Conservation (phyloP, 352 stramenopile species). For the Globisporangium canariense region DNA sequence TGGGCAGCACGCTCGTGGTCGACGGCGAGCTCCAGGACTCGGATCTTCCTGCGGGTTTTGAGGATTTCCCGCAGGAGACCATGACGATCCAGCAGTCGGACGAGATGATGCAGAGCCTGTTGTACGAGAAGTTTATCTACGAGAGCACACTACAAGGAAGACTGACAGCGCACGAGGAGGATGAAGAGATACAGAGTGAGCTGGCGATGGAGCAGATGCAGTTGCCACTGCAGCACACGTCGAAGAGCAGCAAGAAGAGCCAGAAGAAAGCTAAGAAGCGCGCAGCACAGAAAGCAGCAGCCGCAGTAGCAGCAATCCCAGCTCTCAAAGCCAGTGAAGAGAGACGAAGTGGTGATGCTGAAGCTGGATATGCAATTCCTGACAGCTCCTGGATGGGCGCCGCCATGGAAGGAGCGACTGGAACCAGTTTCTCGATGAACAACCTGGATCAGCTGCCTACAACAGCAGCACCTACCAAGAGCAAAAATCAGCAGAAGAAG, state of each 20-base stretch:
- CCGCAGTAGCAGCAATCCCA: neutral
- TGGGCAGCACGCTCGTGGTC: conserved; percentile 76
- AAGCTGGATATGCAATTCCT: neutral
- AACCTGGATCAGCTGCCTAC: neutral
- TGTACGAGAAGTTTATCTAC: conserved; percentile 89
- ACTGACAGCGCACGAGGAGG: conserved; percentile 20
- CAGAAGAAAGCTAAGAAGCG: conserved; percentile 32
- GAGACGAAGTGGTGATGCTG: neutral
- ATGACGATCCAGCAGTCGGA: conserved; percentile 53
- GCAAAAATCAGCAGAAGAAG: conserved; percentile 9
- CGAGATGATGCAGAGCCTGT: conserved; percentile 36
- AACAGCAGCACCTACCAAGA: neutral
- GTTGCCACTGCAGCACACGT: neutral
- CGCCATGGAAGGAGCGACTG: too few relatives aligned
- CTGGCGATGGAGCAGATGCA: conserved; percentile 1
- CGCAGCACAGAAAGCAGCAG: neutral
- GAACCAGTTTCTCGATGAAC: neutral
- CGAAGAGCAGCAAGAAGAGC: conserved; percentile 28
- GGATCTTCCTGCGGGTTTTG: conserved; percentile 68
- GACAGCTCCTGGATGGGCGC: neutral
- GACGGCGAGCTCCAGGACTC: conserved; percentile 71
- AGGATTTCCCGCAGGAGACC: conserved; percentile 49
- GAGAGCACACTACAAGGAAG: conserved; percentile 53
- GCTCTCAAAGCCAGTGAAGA: neutral
- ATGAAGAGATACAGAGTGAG: neutral